Conservation (phyloP, 495 filamentous ascomycete genomes). For the Copromyces sp. region DNA sequence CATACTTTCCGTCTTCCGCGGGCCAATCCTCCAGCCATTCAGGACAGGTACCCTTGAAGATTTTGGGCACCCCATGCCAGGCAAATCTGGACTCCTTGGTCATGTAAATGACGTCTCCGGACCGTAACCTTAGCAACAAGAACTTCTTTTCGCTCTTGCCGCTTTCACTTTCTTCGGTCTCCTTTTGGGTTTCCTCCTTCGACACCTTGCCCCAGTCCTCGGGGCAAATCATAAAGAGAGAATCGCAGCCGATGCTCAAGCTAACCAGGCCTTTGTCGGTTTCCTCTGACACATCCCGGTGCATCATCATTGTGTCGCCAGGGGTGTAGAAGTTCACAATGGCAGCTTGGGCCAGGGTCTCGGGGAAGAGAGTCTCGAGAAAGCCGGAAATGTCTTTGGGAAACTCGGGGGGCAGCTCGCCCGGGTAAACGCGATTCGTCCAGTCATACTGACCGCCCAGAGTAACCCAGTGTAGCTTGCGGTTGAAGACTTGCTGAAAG, state of each 20-base stretch:
- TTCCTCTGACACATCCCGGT: slow-evolving; percentile 83
- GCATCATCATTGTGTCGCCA: slow-evolving; percentile 76
- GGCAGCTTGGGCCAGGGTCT: slow-evolving; percentile 69
- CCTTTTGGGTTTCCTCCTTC: slow-evolving; percentile 16
- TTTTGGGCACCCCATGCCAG: slow-evolving; percentile 88
- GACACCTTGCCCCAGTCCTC: slow-evolving; percentile 28
- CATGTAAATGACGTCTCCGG: slow-evolving; percentile 81
- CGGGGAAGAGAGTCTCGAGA: slow-evolving; percentile 55
- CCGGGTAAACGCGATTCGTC: slow-evolving; percentile 73
- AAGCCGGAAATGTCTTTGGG: slow-evolving; percentile 60
- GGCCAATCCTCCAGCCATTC: slow-evolving; percentile 69
- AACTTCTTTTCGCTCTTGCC: slow-evolving; percentile 27
- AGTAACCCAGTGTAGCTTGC: slow-evolving; percentile 84
- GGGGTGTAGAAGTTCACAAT: slow-evolving; percentile 88
- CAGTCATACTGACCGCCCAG: slow-evolving; percentile 93
- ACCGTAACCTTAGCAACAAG: slow-evolving; percentile 56
- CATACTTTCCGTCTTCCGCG: slow-evolving; percentile 38
- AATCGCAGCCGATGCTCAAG: slow-evolving; percentile 80
- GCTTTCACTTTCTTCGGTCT: slow-evolving; percentile 1
- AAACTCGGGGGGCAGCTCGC: slow-evolving; percentile 54
- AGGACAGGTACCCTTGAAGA: slow-evolving; percentile 69
- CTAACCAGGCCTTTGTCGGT: slow-evolving; percentile 66
- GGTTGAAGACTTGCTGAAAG: slow-evolving; percentile 53
- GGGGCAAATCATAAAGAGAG: slow-evolving; percentile 59
- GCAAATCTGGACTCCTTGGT: slow-evolving; percentile 66